A percentile compares a stretch with the other conserved stretches of the same genome.
Evolutionary conservation across 2,329 filamentous ascomycete genomes (phyloP).

Genomic region (Beauveria scarabaeidicola): DNA sequence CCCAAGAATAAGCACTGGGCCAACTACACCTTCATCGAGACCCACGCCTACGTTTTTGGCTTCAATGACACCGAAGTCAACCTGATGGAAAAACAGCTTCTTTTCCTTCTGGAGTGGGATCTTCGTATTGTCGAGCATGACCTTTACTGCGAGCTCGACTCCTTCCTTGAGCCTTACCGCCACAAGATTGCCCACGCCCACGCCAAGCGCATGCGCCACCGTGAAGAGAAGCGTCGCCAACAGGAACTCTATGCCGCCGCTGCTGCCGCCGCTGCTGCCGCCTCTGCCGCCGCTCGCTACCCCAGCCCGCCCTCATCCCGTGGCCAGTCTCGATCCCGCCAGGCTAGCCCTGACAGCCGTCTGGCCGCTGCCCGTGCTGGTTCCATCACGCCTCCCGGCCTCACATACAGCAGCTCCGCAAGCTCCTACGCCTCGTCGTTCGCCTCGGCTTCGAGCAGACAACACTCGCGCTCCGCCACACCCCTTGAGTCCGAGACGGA

Average conservation of each 20-base stretch:
- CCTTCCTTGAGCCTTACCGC: constrained; percentile 81
- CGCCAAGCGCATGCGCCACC: constrained; percentile 41
- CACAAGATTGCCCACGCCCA: constrained; percentile 44
- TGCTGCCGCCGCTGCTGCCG: constrained; percentile 17
- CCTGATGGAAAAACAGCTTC: constrained; percentile 97
- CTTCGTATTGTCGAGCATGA: constrained; percentile 77
- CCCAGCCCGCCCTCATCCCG: constrained; percentile 39
- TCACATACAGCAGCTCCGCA: constrained; percentile 41
- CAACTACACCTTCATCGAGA: constrained; percentile 74
- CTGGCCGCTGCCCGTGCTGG: constrained; percentile 30
- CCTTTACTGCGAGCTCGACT: constrained; percentile 77
- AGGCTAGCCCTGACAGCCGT: constrained; percentile 30
- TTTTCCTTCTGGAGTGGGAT: constrained; percentile 93
- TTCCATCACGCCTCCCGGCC: constrained; percentile 36
- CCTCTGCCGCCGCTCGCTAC: constrained; percentile 26
- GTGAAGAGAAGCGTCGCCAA: constrained; percentile 36
- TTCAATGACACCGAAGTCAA: constrained; percentile 96
- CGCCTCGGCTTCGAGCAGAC: constrained; percentile 35
- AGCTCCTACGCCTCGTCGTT: constrained; percentile 42
- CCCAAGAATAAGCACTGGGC: constrained; percentile 99
- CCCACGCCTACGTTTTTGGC: constrained; percentile 60
- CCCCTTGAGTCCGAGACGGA: constrained; percentile 39
- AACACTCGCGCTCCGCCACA: constrained; percentile 43
- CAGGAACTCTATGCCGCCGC: constrained; percentile 24
- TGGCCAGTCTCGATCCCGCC: constrained; percentile 32